phyloP scores from a whole-genome alignment of 2,329 filamentous ascomycete genomes.

The Trichophyton rubrum region DNA sequence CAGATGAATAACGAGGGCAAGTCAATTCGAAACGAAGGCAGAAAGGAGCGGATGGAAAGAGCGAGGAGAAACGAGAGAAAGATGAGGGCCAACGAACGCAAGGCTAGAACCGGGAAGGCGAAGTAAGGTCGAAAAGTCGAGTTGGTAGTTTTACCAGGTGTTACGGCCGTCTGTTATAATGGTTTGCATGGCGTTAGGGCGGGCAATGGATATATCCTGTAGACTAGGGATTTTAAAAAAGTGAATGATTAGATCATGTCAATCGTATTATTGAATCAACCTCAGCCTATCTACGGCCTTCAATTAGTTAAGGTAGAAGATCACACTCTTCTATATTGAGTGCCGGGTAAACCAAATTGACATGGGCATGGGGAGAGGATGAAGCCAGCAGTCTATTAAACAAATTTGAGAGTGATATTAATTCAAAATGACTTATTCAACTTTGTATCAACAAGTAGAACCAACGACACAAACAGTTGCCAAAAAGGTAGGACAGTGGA shows the following conservation, averaged over 20 bases:
- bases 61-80: slow-evolving; percentile 52
- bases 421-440: slow-evolving; percentile 2
- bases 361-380: not conserved
- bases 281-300: too few species aligned
- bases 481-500: not conserved
- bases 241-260: not conserved
- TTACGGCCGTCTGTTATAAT: not conserved
- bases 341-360: not conserved
- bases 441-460: not conserved
- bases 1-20: slow-evolving; percentile 43
- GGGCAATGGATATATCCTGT: not conserved
- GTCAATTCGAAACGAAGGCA: slow-evolving; percentile 52
- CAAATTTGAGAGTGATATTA: not conserved
- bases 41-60: slow-evolving; percentile 56
- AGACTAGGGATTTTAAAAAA: not conserved
- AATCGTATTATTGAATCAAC: not conserved
- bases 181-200: not conserved
- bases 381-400: not conserved
- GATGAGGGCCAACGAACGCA: slow-evolving; percentile 54
- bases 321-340: not conserved
- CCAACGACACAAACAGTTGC: not conserved
- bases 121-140: not conserved
- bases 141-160: not conserved
- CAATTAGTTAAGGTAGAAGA: not conserved
- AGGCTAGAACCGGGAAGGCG: slow-evolving; percentile 17